A percentile compares a stretch with the other conserved stretches of the same genome.
Evolutionary conservation across 106 monocot species (phyloP).

Genomic region (Posidonia australis): DNA sequence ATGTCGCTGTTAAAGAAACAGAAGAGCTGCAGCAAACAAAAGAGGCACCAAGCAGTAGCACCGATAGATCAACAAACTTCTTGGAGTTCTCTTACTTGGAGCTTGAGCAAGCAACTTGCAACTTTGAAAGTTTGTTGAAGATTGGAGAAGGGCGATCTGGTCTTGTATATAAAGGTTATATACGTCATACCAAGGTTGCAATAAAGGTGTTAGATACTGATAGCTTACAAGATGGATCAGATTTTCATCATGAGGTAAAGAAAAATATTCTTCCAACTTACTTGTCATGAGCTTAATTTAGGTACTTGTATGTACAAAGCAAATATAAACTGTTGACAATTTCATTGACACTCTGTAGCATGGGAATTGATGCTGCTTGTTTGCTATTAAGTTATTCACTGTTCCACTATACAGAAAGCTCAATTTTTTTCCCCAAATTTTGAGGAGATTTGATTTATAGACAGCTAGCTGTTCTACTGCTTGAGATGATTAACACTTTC

Average conservation of each 20-base stretch:
- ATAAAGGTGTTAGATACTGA: slow-evolving; percentile 6
- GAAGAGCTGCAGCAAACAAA: slow-evolving; percentile 14
- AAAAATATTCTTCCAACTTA: too few species aligned
- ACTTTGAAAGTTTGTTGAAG: slow-evolving; percentile 6
- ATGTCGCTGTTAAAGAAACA: slow-evolving; percentile 34
- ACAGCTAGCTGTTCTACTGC: too few species aligned
- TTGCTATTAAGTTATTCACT: too few species aligned
- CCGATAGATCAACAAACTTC: slow-evolving; percentile 13
- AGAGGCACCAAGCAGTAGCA: slow-evolving; percentile 8
- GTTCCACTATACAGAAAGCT: too few species aligned
- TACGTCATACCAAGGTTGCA: slow-evolving; percentile 8
- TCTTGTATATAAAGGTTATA: slow-evolving; percentile 8
- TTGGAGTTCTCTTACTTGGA: slow-evolving; percentile 19
- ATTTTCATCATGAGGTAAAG: slow-evolving; percentile 12
- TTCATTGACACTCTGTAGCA: too few species aligned
- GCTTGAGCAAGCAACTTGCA: slow-evolving; percentile 11
- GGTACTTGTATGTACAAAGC: too few species aligned
- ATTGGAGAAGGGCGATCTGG: slow-evolving; percentile 17
- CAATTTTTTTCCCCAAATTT: too few species aligned
- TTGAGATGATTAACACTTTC: too few species aligned
- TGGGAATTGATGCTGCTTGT: too few species aligned
- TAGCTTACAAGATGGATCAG: background rate
- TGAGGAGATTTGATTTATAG: too few species aligned
- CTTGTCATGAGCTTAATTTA: too few species aligned
- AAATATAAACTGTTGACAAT: too few species aligned